A percentile compares a stretch with the other conserved stretches of the same genome.
Evolutionary conservation across 345 rosid species (phyloP).

Genomic region (Eucalyptus viminalis): DNA sequence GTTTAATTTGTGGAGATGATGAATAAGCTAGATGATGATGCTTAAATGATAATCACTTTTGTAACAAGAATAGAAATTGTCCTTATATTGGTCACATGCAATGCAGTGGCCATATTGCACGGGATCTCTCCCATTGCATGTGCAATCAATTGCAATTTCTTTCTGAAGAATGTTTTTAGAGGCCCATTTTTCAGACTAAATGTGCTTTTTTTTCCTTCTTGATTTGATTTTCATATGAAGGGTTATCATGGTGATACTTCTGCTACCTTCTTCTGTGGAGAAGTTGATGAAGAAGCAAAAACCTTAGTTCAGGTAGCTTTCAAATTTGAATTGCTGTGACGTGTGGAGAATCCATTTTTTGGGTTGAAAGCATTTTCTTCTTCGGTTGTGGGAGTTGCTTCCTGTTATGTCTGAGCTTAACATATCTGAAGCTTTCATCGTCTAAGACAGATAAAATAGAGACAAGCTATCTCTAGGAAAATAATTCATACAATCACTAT

Average conservation of each 20-base stretch:
- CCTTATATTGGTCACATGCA: not conserved
- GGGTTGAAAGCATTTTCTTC: not conserved
- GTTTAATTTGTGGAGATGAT: not conserved
- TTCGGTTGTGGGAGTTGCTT: not conserved
- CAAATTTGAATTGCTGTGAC: not conserved
- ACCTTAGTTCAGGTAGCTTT: constrained; percentile 62
- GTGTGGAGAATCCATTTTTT: not conserved
- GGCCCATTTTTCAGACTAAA: not conserved
- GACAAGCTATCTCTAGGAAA: not conserved
- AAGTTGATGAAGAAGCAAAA: constrained; percentile 68
- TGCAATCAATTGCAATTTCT: not conserved
- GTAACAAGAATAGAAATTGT: not conserved
- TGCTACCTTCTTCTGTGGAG: constrained; percentile 87
- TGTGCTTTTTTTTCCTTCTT: not conserved
- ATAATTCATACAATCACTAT: not conserved
- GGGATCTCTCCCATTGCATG: not conserved
- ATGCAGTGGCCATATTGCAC: not conserved
- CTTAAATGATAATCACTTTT: not conserved
- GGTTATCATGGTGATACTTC: constrained; percentile 98
- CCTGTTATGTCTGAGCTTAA: not conserved
- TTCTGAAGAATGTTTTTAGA: not conserved
- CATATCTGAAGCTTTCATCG: not conserved
- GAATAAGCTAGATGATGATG: not conserved
- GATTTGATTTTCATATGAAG: constrained; percentile 12
- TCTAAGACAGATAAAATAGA: not conserved